Evolutionary conservation across 805 yeast species (phyloP).

Genomic region (Hanseniaspora hatyaiensis): DNA sequence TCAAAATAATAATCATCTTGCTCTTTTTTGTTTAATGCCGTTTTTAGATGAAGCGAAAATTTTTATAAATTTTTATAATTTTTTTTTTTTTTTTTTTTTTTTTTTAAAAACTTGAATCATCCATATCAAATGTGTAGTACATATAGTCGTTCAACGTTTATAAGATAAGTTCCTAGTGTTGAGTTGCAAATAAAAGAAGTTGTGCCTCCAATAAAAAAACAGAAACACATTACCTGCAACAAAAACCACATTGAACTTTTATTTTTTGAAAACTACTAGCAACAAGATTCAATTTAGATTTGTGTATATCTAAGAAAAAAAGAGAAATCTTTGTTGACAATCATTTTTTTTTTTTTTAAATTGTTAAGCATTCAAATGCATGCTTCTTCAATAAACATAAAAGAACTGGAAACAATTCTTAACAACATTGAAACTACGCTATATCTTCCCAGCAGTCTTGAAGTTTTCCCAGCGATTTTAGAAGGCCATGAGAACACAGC

Average conservation of each 20-base stretch:
- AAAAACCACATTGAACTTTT: too few relatives aligned
- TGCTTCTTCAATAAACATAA: neutral
- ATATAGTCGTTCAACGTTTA: neutral
- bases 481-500: slow-evolving; percentile 9
- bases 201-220: too few relatives aligned
- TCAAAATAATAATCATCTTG: too few relatives aligned
- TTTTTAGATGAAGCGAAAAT: too few relatives aligned
- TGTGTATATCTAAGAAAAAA: too few relatives aligned
- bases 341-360: too few relatives aligned
- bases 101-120: neutral
- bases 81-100: neutral
- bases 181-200: too few relatives aligned
- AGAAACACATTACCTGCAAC: neutral
- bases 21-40: neutral
- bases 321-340: too few relatives aligned
- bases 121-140: neutral
- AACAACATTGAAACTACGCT: slow-evolving; percentile 23
- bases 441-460: slow-evolving; percentile 24
- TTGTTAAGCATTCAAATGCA: too few relatives aligned
- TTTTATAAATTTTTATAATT: too few relatives aligned
- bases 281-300: neutral
- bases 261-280: neutral
- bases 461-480: slow-evolving; percentile 17
- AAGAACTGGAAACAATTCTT: slow-evolving; percentile 17
- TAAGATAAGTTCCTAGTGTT: too few relatives aligned